Conservation (phyloP, 805 yeast species). For the Wickerhamomyces rabaulensis region DNA sequence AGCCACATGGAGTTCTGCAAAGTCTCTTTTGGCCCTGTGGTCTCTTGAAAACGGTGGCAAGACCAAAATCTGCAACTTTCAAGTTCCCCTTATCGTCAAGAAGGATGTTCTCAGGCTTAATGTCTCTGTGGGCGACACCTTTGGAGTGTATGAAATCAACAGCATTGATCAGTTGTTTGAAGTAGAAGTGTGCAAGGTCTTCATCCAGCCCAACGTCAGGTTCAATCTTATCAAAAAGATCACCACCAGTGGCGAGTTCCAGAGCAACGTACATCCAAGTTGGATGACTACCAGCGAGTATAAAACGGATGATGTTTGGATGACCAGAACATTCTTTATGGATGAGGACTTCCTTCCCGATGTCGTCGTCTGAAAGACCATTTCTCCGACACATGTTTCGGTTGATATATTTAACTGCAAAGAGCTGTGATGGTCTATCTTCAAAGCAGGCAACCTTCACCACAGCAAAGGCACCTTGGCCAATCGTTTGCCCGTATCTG, state of each 20-base stretch:
- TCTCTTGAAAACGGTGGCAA: slow-evolving; percentile 56
- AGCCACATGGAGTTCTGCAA: slow-evolving; percentile 56
- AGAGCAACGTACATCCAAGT: slow-evolving; percentile 61
- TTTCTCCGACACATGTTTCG: slow-evolving; percentile 29
- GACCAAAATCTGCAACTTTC: slow-evolving; percentile 74
- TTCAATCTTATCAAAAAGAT: slow-evolving; percentile 71
- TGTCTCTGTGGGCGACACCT: slow-evolving; percentile 65
- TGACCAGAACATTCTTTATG: slow-evolving; percentile 56
- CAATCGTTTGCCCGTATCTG: slow-evolving; percentile 47
- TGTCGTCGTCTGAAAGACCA: slow-evolving; percentile 34
- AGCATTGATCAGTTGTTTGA: slow-evolving; percentile 59
- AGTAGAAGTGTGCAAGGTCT: slow-evolving; percentile 63
- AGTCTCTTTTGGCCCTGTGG: slow-evolving; percentile 40
- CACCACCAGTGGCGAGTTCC: slow-evolving; percentile 73
- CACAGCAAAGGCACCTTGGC: slow-evolving; percentile 65
- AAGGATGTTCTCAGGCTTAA: slow-evolving; percentile 65
- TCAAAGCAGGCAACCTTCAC: slow-evolving; percentile 45
- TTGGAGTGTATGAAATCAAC: slow-evolving; percentile 52
- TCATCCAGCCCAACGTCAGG: slow-evolving; percentile 68
- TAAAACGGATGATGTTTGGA: slow-evolving; percentile 52
- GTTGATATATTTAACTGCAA: slow-evolving; percentile 58
- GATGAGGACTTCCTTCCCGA: slow-evolving; percentile 50
- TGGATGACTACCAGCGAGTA: slow-evolving; percentile 47
- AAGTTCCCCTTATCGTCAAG: slow-evolving; percentile 60
- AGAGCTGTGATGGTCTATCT: slow-evolving; percentile 29